Evolutionary conservation across 2,329 filamentous ascomycete species (phyloP).

Genomic region (Exserohilum turcica): DNA sequence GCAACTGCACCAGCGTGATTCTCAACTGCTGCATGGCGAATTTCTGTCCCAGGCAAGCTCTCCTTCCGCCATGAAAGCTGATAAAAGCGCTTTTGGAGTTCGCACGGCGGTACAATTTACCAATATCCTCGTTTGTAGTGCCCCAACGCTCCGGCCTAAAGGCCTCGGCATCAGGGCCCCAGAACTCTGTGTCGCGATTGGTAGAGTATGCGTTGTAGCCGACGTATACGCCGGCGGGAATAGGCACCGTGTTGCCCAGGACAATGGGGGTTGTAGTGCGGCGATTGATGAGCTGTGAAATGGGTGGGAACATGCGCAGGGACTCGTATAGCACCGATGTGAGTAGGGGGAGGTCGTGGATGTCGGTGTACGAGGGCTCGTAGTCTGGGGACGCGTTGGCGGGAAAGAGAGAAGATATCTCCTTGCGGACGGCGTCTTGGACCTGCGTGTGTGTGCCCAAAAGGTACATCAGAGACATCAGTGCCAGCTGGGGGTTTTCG

Average conservation of each 20-base stretch:
- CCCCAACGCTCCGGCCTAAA: constrained; percentile 53
- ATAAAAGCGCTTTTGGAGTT: constrained; percentile 50
- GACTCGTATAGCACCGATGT: constrained; percentile 54
- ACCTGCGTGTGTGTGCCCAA: constrained; percentile 26
- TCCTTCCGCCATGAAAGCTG: constrained; percentile 50
- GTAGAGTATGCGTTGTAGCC: constrained; percentile 39
- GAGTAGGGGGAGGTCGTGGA: constrained; percentile 51
- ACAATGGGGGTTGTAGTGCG: constrained; percentile 37
- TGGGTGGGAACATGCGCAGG: constrained; percentile 57
- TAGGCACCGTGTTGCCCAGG: constrained; percentile 25
- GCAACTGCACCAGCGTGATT: constrained; percentile 40
- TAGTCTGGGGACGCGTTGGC: constrained; percentile 17
- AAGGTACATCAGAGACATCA: constrained; percentile 36
- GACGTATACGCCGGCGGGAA: constrained; percentile 31
- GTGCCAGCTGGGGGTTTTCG: constrained; percentile 33
- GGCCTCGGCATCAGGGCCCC: constrained; percentile 37
- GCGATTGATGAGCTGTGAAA: constrained; percentile 58
- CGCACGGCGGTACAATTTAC: constrained; percentile 42
- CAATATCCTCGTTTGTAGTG: constrained; percentile 42
- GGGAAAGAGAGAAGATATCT: constrained; percentile 24
- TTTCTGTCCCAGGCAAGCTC: constrained; percentile 51
- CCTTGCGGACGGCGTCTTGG: constrained; percentile 27
- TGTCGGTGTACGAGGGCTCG: constrained; percentile 24
- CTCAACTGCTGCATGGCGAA: constrained; percentile 50
- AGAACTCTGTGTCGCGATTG: constrained; percentile 32